These are phyloP conservation scores for Limonium bicolor DNA, from an alignment of 148 eudicot genomes.

Conservation along the genomic window DNA sequence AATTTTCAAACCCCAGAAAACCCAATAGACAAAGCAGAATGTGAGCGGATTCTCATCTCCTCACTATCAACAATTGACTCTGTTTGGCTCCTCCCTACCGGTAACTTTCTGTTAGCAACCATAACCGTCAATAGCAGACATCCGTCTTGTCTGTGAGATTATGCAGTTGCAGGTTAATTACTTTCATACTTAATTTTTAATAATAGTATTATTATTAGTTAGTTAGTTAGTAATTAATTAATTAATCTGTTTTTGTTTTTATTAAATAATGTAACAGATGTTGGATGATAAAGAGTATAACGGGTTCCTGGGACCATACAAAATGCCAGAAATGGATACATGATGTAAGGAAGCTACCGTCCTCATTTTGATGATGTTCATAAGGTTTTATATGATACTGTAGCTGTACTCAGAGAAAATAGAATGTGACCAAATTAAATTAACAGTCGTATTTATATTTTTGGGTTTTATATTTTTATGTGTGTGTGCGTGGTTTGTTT, in stretches of 20 bases:
- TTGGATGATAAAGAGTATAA: slow-evolving; percentile 12
- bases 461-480: too few relatives aligned
- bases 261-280: slow-evolving; percentile 2
- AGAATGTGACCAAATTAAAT: too few relatives aligned
- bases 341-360: slow-evolving; percentile 7
- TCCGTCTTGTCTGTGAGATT: slow-evolving; percentile 14
- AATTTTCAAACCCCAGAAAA: slow-evolving; percentile 5
- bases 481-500: too few relatives aligned
- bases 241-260: too few relatives aligned
- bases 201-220: too few relatives aligned
- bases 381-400: slow-evolving; percentile 1
- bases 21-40: slow-evolving; percentile 4
- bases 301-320: slow-evolving; percentile 10
- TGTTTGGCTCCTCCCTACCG: slow-evolving; percentile 12
- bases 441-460: too few relatives aligned
- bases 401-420: slow-evolving; percentile 6
- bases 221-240: too few relatives aligned
- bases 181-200: not conserved
- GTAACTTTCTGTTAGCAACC: slow-evolving; percentile 12
- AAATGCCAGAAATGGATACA: slow-evolving; percentile 11
- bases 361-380: slow-evolving; percentile 20
- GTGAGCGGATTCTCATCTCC: slow-evolving; percentile 5
- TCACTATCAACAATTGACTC: slow-evolving; percentile 8
- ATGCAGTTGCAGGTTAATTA: slow-evolving; percentile 17
- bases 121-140: slow-evolving; percentile 22